Base-by-base conservation (phyloP, 108 stramenopile species). In the Cyclotella sp. region DNA sequence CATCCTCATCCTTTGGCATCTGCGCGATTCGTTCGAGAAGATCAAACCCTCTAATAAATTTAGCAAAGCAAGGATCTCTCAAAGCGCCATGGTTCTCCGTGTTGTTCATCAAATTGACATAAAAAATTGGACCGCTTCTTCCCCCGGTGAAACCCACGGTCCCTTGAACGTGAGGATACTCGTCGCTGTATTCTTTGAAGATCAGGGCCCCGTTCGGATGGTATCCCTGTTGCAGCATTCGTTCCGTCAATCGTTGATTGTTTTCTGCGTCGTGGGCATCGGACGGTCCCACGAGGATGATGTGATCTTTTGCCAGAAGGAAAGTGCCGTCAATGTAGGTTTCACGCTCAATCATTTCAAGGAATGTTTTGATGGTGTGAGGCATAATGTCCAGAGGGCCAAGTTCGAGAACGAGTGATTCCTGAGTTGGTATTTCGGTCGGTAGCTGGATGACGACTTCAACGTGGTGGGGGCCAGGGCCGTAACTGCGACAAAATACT, bases 21-120 rank as follows among this genome's bases (percentile, higher is more conserved):
- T 46, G 52, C 11, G 43, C 85, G 67, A 93, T 58, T 21, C 86
- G 67, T 27, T 83, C 55, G 18, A 94, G 61, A 19, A 90, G 71
- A 63, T 90, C 86, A 13, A 90, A 77, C 10, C 93, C 93, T 27
- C 76, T 65, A 15, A 92, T 83, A 26, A 92, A 68, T 62, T 71
- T 82, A n/a, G 73, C 93, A 87, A 94, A 94, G 72, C 87, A 89
- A 11, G 91, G 85, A 61, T 90, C 89, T 30, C 83, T 88, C n/a
- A 29, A 63, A 41, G 83, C 79, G 1, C 85, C 87, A 74, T 97
- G 95, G 40, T 81, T 83, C 28, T 83, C 66, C 13, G 85, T 81
- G 73, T 98, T 98, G 72, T 98, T 95, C 34, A 86, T 83, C 30
- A 84, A 89, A 63, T 94, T 95, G 64, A 98, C 87, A 72, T 94